These are phyloP conservation scores for Rhypophila decipiens DNA, from an alignment of 495 filamentous ascomycete genomes.

Conservation along the genomic window DNA sequence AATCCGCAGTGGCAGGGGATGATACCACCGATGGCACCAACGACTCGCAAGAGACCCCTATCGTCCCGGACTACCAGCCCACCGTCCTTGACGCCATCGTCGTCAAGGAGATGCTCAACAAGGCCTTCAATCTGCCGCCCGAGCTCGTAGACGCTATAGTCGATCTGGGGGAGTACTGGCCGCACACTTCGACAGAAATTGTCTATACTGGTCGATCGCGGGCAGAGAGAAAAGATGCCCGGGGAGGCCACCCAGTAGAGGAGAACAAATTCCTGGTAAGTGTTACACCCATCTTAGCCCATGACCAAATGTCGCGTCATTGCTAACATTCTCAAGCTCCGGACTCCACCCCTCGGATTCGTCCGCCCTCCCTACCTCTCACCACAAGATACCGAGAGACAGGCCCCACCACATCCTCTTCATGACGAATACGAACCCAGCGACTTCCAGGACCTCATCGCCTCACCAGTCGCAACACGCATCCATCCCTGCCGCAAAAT, in stretches of 20 bases:
- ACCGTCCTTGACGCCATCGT: constrained; percentile 38
- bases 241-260: constrained; percentile 4
- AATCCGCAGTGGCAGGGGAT: too few relatives aligned
- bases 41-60: background rate
- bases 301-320: background rate
- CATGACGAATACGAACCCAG: constrained; percentile 24
- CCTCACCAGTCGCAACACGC: constrained; percentile 22
- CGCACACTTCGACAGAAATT: constrained; percentile 34
- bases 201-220: constrained; percentile 7
- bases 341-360: constrained; percentile 36
- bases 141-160: constrained; percentile 64
- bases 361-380: constrained; percentile 16
- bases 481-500: constrained; percentile 49
- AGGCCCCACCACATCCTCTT: constrained; percentile 2
- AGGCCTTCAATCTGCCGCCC: constrained; percentile 41
- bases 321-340: constrained; percentile 26
- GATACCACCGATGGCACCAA: background rate
- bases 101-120: constrained; percentile 37
- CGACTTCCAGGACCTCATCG: constrained; percentile 24
- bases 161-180: constrained; percentile 70
- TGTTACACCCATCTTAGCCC: background rate
- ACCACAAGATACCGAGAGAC: constrained; percentile 10
- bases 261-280: constrained; percentile 38
- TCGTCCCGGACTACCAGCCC: constrained; percentile 14
- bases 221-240: constrained; percentile 4